Evolutionary conservation across 805 yeast genomes (phyloP), one percentile per base, ranked within the genome.

Genomic region (Wickerhamomyces subpelliculosus): DNA sequence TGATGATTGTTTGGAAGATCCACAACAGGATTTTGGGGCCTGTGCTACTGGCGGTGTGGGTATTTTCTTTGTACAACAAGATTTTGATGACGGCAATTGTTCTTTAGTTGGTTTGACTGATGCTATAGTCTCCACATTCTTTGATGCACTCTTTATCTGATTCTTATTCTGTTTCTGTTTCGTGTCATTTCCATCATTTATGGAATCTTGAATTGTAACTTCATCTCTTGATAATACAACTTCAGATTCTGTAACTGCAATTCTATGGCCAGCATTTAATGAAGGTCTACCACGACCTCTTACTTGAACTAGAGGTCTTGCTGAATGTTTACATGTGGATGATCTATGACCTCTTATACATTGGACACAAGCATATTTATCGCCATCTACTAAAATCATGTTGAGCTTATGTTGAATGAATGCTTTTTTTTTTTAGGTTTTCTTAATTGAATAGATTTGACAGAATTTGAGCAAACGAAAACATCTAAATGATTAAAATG

Each of bases 331-430:
- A 55, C 95, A 85, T 39, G 80, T 73, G 3, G 87, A 75, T 0
- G 93, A 80, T 19, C 95, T 62, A 52, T 85, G 95, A 18, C 95
- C 95, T 24, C 95, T 64, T 21, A 85, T 83, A 52, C 95, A 85
- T 57, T 78, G 81, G 37, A 75, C 71, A 55, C 90, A 83, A 9
- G 89, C 79, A 56, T 77, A 81, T 53, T 83, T 83, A 51, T 68
- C 77, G 17, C 81, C 84, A 48, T 80, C 84, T 46, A 81, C 82
- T 32, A 80, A 57, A 36, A 83, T 80, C 90, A 82, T 81, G 8
- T 30, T 29, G n/a, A 19, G 9, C 18, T 12, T 13, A 13, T 16
- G 12, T 13, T 25, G 16, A 25, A 13, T 13, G n/a, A 25, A 25
- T 25, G 16, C 16, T 25, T 16, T 25, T 24, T 7, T 24, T 5